Conservation (phyloP, 208 protist genomes). For the Leptomonas pyrrhocoris region DNA sequence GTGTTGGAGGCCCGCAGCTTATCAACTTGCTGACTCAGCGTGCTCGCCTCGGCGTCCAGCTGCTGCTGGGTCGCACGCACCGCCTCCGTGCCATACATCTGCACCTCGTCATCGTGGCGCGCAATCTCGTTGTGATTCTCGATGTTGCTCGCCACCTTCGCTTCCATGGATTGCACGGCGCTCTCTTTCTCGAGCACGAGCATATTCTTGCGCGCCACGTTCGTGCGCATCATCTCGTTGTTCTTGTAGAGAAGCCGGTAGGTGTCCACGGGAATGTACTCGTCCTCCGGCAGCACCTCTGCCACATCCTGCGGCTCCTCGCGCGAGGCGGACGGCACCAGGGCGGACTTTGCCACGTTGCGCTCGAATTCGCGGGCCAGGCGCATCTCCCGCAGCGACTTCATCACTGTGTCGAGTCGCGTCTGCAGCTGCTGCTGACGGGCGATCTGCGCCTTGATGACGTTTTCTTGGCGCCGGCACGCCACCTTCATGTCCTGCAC, state of each 20-base stretch:
- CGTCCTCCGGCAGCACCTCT: constrained; percentile 75
- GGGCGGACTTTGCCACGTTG: constrained; percentile 70
- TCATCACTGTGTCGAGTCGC: constrained; percentile 75
- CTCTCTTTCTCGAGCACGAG: constrained; percentile 89
- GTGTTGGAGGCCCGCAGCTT: constrained; percentile 53
- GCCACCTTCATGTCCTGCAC: constrained; percentile 69
- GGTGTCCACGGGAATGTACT: constrained; percentile 83
- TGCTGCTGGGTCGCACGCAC: constrained; percentile 14
- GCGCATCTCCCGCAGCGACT: constrained; percentile 81
- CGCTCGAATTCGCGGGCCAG: constrained; percentile 80
- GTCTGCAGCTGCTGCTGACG: constrained; percentile 85
- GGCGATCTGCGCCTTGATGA: constrained; percentile 79
- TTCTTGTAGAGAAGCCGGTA: constrained; percentile 89
- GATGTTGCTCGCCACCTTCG: constrained; percentile 62
- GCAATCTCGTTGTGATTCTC: constrained; percentile 56
- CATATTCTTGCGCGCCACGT: constrained; percentile 89
- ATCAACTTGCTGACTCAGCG: constrained; percentile 41
- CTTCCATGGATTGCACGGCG: constrained; percentile 79
- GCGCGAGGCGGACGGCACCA: constrained; percentile 71
- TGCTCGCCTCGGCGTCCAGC: constrained; percentile 34
- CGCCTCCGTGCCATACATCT: constrained; percentile 15
- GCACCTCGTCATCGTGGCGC: constrained; percentile 56
- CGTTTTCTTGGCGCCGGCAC: constrained; percentile 75
- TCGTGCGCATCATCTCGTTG: constrained; percentile 83
- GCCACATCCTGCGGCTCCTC: constrained; percentile 83